These are phyloP conservation scores for Pelargonium myrrhifolium DNA, from an alignment of 441 rosid species.

Conservation along the genomic window DNA sequence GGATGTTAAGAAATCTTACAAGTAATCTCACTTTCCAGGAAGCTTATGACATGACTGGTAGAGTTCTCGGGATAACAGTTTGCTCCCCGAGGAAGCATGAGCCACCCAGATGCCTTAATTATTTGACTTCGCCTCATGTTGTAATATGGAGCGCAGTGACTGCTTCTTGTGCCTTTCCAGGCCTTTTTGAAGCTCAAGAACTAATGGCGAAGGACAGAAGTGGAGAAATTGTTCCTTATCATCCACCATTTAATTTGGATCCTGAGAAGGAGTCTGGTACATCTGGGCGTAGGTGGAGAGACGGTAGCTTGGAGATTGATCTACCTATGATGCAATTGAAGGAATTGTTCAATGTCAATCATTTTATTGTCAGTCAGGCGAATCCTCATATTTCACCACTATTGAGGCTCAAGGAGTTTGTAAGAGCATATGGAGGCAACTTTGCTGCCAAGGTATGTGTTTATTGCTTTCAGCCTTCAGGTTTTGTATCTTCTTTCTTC, in stretches of 20 bases:
- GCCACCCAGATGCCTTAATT: constrained; percentile 94
- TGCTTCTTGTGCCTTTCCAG: constrained; percentile 97
- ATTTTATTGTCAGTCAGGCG: constrained; percentile 93
- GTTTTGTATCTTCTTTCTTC: neutral
- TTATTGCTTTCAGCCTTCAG: neutral
- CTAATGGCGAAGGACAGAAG: constrained; percentile 92
- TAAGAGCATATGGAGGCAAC: constrained; percentile 87
- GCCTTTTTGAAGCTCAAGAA: constrained; percentile 95
- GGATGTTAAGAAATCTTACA: constrained; percentile 78
- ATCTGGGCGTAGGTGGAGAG: constrained; percentile 83
- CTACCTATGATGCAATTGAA: constrained; percentile 96
- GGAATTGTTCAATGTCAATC: constrained; percentile 94
- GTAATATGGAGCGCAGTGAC: constrained; percentile 98
- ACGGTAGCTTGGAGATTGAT: constrained; percentile 95
- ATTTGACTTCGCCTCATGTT: constrained; percentile 92
- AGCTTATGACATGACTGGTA: constrained; percentile 91
- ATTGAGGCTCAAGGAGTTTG: constrained; percentile 66
- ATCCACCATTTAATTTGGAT: constrained; percentile 81
- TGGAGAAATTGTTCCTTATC: constrained; percentile 91
- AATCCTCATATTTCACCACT: constrained; percentile 91
- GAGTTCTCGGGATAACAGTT: constrained; percentile 85
- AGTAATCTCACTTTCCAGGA: constrained; percentile 94
- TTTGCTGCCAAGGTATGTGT: constrained; percentile 84
- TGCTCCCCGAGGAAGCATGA: constrained; percentile 99
- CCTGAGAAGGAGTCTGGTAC: constrained; percentile 62